phyloP scores from a whole-genome alignment of 768 basidiomycete genomes.

The Trametes meyenii region DNA sequence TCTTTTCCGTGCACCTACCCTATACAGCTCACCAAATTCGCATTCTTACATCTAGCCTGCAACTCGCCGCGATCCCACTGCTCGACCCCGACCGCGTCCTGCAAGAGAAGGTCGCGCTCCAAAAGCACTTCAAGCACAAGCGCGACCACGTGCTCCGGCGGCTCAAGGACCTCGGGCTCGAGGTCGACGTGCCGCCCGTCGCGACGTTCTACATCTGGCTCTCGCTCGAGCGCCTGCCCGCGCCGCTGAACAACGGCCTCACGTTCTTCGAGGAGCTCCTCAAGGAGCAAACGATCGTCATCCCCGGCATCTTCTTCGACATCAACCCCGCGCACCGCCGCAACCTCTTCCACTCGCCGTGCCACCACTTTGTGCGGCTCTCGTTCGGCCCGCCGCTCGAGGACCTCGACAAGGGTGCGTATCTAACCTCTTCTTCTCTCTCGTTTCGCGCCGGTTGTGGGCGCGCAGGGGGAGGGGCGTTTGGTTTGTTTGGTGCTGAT shows the following conservation, averaged over 20 bases:
- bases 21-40: not conserved
- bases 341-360: constrained; percentile 88
- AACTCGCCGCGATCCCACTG: constrained; percentile 85
- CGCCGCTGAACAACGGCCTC: constrained; percentile 88
- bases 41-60: constrained; percentile 52
- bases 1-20: constrained; percentile 2
- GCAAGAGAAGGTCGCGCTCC: constrained; percentile 81
- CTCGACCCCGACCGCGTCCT: constrained; percentile 71
- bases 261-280: constrained; percentile 95
- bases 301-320: constrained; percentile 90
- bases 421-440: not conserved
- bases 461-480: not conserved
- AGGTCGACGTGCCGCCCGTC: constrained; percentile 73
- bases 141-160: constrained; percentile 86
- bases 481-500: constrained; percentile 5
- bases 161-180: constrained; percentile 76
- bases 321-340: constrained; percentile 81
- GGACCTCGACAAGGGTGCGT: constrained; percentile 73
- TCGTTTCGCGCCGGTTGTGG: not conserved
- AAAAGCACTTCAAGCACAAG: constrained; percentile 89
- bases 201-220: constrained; percentile 97
- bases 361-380: constrained; percentile 86
- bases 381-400: constrained; percentile 84
- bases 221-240: constrained; percentile 75
- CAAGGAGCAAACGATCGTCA: constrained; percentile 88